Evolutionary conservation across 163 green algal species (phyloP).

Genomic region (Trebouxia gelatinosa): DNA sequence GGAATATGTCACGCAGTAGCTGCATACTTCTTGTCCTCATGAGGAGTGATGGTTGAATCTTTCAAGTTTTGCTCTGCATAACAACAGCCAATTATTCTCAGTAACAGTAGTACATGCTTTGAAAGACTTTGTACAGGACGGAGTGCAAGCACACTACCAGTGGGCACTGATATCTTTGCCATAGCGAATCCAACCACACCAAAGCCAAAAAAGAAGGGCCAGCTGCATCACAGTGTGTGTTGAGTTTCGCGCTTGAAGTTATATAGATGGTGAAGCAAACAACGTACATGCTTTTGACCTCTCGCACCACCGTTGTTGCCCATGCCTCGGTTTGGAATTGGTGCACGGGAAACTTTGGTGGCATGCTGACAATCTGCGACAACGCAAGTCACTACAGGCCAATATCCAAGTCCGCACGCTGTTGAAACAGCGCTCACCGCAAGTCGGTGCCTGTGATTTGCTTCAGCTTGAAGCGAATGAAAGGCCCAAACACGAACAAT

Average conservation of each 20-base stretch:
- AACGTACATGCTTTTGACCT: constrained; percentile 26
- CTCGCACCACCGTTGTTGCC: not conserved
- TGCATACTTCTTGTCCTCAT: constrained; percentile 29
- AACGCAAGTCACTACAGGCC: no score
- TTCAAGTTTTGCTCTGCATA: constrained; percentile 21
- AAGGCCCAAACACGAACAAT: no score
- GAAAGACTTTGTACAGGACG: not conserved
- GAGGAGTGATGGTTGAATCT: constrained; percentile 12
- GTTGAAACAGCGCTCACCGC: no score
- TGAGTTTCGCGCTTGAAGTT: no score
- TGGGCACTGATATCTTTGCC: constrained; percentile 5
- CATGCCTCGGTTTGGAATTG: constrained; percentile 6
- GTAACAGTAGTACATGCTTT: not conserved
- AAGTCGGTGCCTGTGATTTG: no score
- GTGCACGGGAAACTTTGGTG: constrained; percentile 22
- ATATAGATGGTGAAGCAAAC: not conserved
- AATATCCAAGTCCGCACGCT: no score
- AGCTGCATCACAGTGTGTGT: constrained; percentile 8
- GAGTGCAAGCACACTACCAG: not conserved
- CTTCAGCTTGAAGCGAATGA: no score
- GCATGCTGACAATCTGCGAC: constrained; percentile 4
- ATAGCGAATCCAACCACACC: constrained; percentile 3
- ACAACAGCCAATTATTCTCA: not conserved
- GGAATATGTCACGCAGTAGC: no score
- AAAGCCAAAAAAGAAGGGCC: constrained; percentile 28